Evolutionary conservation across 2,329 filamentous ascomycete species (phyloP).

Genomic region (Chrysosphaeria jannelii): DNA sequence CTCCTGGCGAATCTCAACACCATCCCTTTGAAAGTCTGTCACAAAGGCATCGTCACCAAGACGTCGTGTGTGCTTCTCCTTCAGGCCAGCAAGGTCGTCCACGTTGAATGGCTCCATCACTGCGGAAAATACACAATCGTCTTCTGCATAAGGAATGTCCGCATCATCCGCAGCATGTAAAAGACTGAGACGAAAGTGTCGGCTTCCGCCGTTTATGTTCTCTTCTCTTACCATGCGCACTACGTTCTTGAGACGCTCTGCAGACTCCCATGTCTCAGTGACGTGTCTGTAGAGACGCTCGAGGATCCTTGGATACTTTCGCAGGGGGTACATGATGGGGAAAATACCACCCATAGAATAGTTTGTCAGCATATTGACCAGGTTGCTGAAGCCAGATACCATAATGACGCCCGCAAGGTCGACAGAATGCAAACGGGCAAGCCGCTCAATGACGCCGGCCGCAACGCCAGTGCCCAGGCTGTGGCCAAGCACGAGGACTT

Average conservation of each 20-base stretch:
- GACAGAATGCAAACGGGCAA: constrained; percentile 19
- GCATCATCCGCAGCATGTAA: constrained; percentile 56
- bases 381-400: constrained; percentile 46
- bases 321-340: constrained; percentile 49
- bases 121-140: constrained; percentile 28
- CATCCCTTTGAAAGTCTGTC: constrained; percentile 14
- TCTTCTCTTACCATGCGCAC: constrained; percentile 18
- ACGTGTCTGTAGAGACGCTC: constrained; percentile 30
- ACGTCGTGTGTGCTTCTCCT: constrained; percentile 14
- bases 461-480: constrained; percentile 70
- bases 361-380: constrained; percentile 41
- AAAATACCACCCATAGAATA: constrained; percentile 56
- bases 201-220: constrained; percentile 8
- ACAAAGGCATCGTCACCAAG: constrained; percentile 18
- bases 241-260: constrained; percentile 28
- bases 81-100: constrained; percentile 8
- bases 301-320: constrained; percentile 31
- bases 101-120: constrained; percentile 18
- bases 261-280: too few relatives aligned
- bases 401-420: constrained; percentile 59
- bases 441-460: constrained; percentile 41
- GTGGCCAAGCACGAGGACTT: constrained; percentile 60
- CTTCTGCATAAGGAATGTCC: constrained; percentile 52
- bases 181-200: constrained; percentile 30
- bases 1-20: constrained; percentile 21